Percentiles rank a stretch among this genome's conserved stretches.
Evolutionary conservation across 1,284 basidiomycete species (phyloP).

Genomic region (Ceratobasidium sp.): DNA sequence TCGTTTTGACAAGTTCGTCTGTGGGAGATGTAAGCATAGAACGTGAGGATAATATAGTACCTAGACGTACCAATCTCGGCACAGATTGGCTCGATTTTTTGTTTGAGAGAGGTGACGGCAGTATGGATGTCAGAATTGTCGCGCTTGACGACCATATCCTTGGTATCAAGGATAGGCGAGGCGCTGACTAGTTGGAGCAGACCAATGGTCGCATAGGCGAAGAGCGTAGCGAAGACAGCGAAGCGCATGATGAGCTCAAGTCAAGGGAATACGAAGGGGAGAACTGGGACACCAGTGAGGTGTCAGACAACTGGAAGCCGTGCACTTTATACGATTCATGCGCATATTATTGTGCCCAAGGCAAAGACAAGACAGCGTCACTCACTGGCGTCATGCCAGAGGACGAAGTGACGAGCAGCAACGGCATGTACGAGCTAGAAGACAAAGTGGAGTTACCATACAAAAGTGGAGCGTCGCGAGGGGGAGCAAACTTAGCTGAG

Average conservation of each 20-base stretch:
- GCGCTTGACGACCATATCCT: conserved; percentile 32
- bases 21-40: neutral
- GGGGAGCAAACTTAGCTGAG: neutral
- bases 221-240: neutral
- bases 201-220: conserved; percentile 22
- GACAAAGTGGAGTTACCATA: conserved; percentile 2
- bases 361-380: neutral
- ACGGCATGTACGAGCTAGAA: conserved; percentile 17
- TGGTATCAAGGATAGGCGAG: conserved; percentile 22
- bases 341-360: conserved; percentile 5
- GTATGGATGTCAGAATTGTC: conserved; percentile 22
- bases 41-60: neutral
- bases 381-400: conserved; percentile 8
- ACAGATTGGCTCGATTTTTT: neutral
- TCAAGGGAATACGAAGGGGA: neutral
- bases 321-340: neutral
- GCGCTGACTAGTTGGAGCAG: conserved; percentile 18
- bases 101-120: conserved; percentile 5
- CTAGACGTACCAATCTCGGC: neutral
- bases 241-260: conserved; percentile 26
- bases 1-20: conserved; percentile 50
- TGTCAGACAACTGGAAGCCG: neutral
- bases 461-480: conserved; percentile 19
- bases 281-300: neutral
- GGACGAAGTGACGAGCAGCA: conserved; percentile 11